Conservation (phyloP, 140 eudicot species). For the Eryngium alpinum region DNA sequence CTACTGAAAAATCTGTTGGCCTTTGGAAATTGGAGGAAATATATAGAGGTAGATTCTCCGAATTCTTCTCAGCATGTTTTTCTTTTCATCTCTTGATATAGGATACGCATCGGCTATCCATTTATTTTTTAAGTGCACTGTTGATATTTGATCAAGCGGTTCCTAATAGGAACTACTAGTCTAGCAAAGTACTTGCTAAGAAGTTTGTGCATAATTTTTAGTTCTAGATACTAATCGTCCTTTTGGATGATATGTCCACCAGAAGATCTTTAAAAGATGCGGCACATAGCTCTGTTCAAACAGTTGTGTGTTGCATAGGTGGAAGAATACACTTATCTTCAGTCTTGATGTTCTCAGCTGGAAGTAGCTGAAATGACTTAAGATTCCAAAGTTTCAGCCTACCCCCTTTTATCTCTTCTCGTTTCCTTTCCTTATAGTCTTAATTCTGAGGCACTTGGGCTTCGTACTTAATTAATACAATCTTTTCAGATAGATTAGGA, state of each 20-base stretch:
- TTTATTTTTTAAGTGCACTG: background rate
- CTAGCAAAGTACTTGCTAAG: background rate
- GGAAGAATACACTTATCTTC: background rate
- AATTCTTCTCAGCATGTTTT: background rate
- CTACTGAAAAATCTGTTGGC: slow-evolving; percentile 66
- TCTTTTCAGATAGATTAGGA: too few relatives aligned
- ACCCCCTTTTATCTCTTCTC: background rate
- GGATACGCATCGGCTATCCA: background rate
- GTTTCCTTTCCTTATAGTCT: background rate
- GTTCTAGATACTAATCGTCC: background rate
- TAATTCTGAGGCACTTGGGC: too few relatives aligned
- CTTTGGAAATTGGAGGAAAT: slow-evolving; percentile 90
- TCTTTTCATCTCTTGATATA: slow-evolving; percentile 1
- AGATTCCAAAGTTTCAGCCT: background rate
- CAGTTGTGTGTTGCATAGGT: background rate
- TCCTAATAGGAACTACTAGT: background rate
- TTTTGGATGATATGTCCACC: background rate
- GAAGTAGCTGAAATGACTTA: background rate
- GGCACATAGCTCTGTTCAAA: background rate
- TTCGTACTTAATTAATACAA: too few relatives aligned
- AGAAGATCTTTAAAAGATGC: background rate
- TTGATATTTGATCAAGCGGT: background rate
- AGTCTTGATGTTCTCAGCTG: background rate
- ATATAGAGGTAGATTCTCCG: slow-evolving; percentile 57
- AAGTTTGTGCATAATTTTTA: background rate